Evolutionary conservation across 257 asterid species (phyloP), one percentile per base, ranked within the genome.

Genomic region (Eustoma russellianum): DNA sequence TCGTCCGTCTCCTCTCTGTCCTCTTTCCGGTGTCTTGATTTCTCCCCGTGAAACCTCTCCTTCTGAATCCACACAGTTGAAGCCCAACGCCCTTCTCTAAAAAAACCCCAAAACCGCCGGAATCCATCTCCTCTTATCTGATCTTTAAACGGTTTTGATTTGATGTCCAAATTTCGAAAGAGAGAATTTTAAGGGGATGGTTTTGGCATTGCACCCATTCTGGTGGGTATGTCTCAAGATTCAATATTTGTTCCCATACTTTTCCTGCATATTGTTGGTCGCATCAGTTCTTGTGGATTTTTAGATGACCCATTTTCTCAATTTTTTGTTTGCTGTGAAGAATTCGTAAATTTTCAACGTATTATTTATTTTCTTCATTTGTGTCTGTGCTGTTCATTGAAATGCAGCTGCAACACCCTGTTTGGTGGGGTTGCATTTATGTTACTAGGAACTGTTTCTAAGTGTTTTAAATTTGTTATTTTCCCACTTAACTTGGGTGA

Each of bases 151-250:
- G 73, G 51, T 65, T 65, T 63, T 57, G 83, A 66, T 72, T 72
- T 52, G 70, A 63, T 71, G 77, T 58, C 16, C 19, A 53, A 17
- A 53, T 58, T 33, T 16, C 34, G 48, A 14, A 30, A 41, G 71
- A 55, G 68, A 54, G 60, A 60, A 47, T 55, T 57, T 44, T 61
- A 55, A 11, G 59, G 72, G 76, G 70, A 54, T 53, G 56, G 24
- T 50, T 56, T 53, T 41, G 7, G 66, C 62, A 38, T 67, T 70
- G 60, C 13, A 41, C 52, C 13, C 48, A 67, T 57, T 49, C 62
- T 57, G 65, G 65, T 69, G 72, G 81, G 93, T 79, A 74, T 40
- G 82, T 68, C 33, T 41, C 57, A 34, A 46, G 43, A 33, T 46
- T 50, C 41, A 35, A 15, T 38, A 17, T 49, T 45, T 17, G 38